Percentiles rank a stretch among this genome's conserved stretches.
Conservation (phyloP, 768 basidiomycete genomes). For the Boletellus emodensis region DNA sequence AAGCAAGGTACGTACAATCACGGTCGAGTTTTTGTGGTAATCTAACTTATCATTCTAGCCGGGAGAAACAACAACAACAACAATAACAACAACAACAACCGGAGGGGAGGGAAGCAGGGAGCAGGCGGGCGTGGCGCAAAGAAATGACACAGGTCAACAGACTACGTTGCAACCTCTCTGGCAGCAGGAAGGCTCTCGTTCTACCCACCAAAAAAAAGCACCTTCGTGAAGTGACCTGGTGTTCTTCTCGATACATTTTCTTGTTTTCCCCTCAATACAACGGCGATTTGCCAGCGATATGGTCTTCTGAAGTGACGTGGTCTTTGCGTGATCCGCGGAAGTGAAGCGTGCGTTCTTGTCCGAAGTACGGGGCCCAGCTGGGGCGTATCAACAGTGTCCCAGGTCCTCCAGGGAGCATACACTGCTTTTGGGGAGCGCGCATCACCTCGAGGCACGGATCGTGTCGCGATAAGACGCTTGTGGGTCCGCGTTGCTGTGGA, state of each 20-base stretch:
- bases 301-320: background rate
- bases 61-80: background rate
- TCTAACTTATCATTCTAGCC: slow-evolving; percentile 13
- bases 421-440: background rate
- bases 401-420: too few relatives aligned
- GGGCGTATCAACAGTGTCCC: background rate
- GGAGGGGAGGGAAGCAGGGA: too few relatives aligned
- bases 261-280: background rate
- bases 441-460: slow-evolving; percentile 10
- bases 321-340: slow-evolving; percentile 10
- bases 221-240: slow-evolving; percentile 14
- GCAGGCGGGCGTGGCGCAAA: background rate
- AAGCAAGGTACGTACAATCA: slow-evolving; percentile 14
- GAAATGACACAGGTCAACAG: background rate
- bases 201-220: slow-evolving; percentile 4
- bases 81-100: too few relatives aligned
- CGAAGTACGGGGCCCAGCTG: background rate
- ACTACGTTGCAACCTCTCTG: background rate
- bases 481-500: slow-evolving; percentile 24
- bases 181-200: background rate
- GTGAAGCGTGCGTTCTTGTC: background rate
- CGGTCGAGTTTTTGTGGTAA: background rate
- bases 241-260: slow-evolving; percentile 9
- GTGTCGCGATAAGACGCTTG: slow-evolving; percentile 14
- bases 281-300: slow-evolving; percentile 8